Conservation (phyloP, 2,329 filamentous ascomycete genomes). For the Aspergillus sergii region DNA sequence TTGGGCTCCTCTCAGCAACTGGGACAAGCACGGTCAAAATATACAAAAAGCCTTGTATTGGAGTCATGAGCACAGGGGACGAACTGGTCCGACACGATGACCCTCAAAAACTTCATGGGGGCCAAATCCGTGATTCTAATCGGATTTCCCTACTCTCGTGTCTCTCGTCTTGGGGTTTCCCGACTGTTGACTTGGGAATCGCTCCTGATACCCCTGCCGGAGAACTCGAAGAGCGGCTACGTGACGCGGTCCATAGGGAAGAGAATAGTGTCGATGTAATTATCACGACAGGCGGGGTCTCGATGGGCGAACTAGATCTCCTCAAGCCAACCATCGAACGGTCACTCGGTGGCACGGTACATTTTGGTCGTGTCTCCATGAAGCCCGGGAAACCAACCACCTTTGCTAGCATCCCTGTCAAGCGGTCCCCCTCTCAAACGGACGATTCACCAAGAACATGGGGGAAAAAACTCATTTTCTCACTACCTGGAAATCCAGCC, state of each 20-base stretch:
- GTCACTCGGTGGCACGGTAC: constrained; percentile 84
- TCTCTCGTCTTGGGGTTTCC: constrained; percentile 71
- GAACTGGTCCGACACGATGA: constrained; percentile 78
- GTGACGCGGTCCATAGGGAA: constrained; percentile 66
- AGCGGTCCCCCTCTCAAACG: constrained; percentile 44
- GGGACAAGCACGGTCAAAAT: constrained; percentile 72
- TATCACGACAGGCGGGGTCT: constrained; percentile 91
- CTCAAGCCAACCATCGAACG: constrained; percentile 96
- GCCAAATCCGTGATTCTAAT: constrained; percentile 93
- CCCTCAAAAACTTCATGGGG: constrained; percentile 64
- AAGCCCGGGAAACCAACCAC: constrained; percentile 98
- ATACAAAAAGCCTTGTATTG: constrained; percentile 76
- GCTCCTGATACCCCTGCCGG: constrained; percentile 61
- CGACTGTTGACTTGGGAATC: constrained; percentile 83
- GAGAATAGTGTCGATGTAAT: constrained; percentile 68
- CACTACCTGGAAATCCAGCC: constrained; percentile 90
- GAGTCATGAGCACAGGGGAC: constrained; percentile 90
- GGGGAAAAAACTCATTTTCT: constrained; percentile 75
- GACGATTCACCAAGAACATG: constrained; percentile 53
- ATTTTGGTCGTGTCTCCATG: constrained; percentile 95
- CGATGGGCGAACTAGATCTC: constrained; percentile 96
- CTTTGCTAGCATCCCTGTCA: constrained; percentile 81
- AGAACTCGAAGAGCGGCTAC: constrained; percentile 74
- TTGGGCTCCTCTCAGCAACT: constrained; percentile 84
- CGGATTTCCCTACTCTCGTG: constrained; percentile 83